These are phyloP conservation scores for Lachnellula suecica DNA, from an alignment of 2,329 filamentous ascomycete genomes.

Conservation along the genomic window DNA sequence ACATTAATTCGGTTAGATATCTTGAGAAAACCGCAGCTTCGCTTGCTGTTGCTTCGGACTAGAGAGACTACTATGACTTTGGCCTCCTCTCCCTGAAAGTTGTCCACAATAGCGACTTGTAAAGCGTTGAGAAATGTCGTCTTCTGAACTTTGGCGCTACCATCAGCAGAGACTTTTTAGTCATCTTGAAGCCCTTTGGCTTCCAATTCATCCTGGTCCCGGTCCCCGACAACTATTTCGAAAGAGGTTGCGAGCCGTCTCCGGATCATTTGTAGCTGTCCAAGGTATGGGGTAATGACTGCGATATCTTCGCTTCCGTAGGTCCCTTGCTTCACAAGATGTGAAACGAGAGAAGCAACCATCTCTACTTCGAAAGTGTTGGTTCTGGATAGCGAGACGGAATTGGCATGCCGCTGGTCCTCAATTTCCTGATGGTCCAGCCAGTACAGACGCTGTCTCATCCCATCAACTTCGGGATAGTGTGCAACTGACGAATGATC, in stretches of 20 bases:
- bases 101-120: slow-evolving; percentile 61
- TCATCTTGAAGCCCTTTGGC: slow-evolving; percentile 26
- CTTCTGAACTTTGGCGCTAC: slow-evolving; percentile 31
- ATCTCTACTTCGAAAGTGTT: slow-evolving; percentile 64
- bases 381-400: slow-evolving; percentile 56
- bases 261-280: slow-evolving; percentile 54
- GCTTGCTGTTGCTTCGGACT: slow-evolving; percentile 63
- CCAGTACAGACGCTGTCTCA: slow-evolving; percentile 58
- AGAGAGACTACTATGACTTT: slow-evolving; percentile 69
- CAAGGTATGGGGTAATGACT: slow-evolving; percentile 65
- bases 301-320: slow-evolving; percentile 64
- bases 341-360: slow-evolving; percentile 59
- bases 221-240: slow-evolving; percentile 63
- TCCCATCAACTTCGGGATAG: slow-evolving; percentile 51
- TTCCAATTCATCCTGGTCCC: slow-evolving; percentile 55
- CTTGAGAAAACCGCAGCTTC: slow-evolving; percentile 62
- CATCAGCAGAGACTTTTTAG: slow-evolving; percentile 6
- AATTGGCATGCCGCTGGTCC: slow-evolving; percentile 51
- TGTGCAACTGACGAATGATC: slow-evolving; percentile 43
- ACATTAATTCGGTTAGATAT: slow-evolving; percentile 70
- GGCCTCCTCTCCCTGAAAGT: slow-evolving; percentile 77
- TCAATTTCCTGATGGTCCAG: slow-evolving; percentile 56
- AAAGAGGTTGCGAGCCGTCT: slow-evolving; percentile 45
- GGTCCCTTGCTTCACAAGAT: slow-evolving; percentile 63
- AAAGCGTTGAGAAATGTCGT: slow-evolving; percentile 36